Conservation (phyloP, 116 monocot species). For the Trichopus zeylanicus region DNA sequence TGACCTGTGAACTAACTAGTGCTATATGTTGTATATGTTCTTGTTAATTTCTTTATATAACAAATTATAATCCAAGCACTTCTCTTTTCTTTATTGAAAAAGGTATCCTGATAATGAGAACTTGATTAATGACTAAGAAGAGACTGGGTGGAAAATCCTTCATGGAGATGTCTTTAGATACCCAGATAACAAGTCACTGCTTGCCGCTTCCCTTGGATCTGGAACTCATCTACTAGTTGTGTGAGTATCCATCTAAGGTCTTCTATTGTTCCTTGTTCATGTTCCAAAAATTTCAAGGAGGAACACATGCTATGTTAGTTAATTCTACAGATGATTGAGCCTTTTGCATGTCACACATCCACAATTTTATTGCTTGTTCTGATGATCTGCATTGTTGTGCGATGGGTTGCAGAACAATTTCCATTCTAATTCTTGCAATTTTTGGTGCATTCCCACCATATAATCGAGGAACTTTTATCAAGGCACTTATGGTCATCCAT, state of each 20-base stretch:
- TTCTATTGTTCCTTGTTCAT: not conserved
- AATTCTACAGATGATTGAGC: too few relatives aligned
- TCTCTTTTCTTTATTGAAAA: not conserved
- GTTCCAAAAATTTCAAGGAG: not conserved
- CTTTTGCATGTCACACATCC: too few relatives aligned
- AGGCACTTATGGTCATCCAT: conserved; percentile 7
- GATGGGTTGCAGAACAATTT: not conserved
- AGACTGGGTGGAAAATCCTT: not conserved
- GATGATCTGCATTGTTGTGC: not conserved
- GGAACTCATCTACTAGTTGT: not conserved
- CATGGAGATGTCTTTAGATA: conserved; percentile 1
- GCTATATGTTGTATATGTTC: not conserved
- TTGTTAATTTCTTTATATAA: not conserved
- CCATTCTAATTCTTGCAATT: conserved; percentile 4
- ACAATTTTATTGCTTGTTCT: not conserved
- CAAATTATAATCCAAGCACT: not conserved
- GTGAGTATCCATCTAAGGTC: not conserved
- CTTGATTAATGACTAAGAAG: not conserved
- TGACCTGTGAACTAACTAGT: too few relatives aligned
- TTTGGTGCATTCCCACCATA: conserved; percentile 4
- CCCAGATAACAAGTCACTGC: not conserved
- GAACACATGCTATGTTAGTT: too few relatives aligned
- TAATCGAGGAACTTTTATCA: conserved; percentile 8
- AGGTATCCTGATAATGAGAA: not conserved
- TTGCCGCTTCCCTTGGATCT: not conserved